A percentile compares a stretch with the other conserved stretches of the same genome.
Evolutionary conservation across 192 early-diverging fungal genomes (phyloP).

Genomic region (Gigaspora rosea): DNA sequence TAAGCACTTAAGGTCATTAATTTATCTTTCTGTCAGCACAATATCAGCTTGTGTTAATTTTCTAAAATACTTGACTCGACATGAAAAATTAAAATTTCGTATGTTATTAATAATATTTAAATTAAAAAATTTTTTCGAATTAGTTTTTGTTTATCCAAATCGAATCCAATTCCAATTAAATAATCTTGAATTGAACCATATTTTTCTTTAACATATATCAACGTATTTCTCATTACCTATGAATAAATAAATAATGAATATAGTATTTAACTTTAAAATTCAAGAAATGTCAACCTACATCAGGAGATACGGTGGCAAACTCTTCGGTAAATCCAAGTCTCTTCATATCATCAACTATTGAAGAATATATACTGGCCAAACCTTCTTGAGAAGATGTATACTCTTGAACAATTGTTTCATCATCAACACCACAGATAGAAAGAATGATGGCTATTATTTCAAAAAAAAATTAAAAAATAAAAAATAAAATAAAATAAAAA

Average conservation of each 20-base stretch:
- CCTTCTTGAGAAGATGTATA: constrained; percentile 53
- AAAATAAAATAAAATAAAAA: no score
- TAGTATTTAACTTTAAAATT: neutral
- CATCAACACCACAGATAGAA: constrained; percentile 54
- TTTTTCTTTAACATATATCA: constrained; percentile 28
- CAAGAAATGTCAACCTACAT: constrained; percentile 42
- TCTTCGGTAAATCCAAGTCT: constrained; percentile 51
- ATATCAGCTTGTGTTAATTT: no score
- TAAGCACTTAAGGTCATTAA: no score
- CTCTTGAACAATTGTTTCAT: constrained; percentile 57
- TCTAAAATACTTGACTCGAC: no score
- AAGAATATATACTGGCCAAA: constrained; percentile 44
- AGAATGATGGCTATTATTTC: constrained; percentile 45
- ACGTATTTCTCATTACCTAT: constrained; percentile 36
- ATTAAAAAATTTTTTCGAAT: constrained; percentile 33
- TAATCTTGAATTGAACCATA: constrained; percentile 32
- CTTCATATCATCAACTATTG: constrained; percentile 55
- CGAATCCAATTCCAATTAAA: constrained; percentile 33
- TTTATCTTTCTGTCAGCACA: no score
- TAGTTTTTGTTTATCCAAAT: constrained; percentile 23
- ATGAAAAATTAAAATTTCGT: no score
- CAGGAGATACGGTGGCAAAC: constrained; percentile 52
- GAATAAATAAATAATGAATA: neutral
- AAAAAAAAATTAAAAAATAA: no score
- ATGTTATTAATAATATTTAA: no score